Conservation (phyloP, 164 flowering plant genomes). For the Vitis rotundifolia region DNA sequence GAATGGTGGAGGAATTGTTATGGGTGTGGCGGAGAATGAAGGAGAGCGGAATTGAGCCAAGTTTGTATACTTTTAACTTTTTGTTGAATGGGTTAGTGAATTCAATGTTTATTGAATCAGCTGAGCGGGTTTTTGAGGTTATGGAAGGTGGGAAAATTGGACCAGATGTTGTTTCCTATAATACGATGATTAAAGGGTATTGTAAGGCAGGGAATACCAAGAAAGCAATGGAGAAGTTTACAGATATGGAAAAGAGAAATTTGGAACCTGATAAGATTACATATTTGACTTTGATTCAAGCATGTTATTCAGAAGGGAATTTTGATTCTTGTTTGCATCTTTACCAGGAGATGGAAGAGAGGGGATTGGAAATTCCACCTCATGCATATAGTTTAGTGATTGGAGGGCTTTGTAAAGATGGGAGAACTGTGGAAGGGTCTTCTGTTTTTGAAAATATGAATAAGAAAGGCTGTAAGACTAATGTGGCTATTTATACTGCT, state of each 20-base stretch:
- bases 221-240: constrained; percentile 63
- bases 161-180: constrained; percentile 83
- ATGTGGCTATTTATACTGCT: constrained; percentile 83
- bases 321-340: constrained; percentile 65
- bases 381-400: constrained; percentile 91
- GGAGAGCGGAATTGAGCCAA: constrained; percentile 79
- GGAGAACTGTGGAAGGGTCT: constrained; percentile 63
- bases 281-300: constrained; percentile 75
- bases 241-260: constrained; percentile 61
- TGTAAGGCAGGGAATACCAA: constrained; percentile 65
- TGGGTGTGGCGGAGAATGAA: constrained; percentile 94
- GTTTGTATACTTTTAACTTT: constrained; percentile 70
- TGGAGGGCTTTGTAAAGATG: constrained; percentile 73
- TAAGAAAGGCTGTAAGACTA: constrained; percentile 48
- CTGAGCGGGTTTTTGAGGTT: constrained; percentile 77
- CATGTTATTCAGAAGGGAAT: constrained; percentile 59
- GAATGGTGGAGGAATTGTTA: constrained; percentile 91
- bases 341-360: constrained; percentile 89
- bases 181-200: constrained; percentile 89
- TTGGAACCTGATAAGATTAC: constrained; percentile 78
- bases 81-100: constrained; percentile 86
- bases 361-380: constrained; percentile 65
- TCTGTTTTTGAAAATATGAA: constrained; percentile 66
- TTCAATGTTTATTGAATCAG: constrained; percentile 70
- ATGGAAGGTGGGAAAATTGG: constrained; percentile 65